Evolutionary conservation across 164 flowering plant species (phyloP), one percentile per base, ranked within the genome.

Genomic region (Aristolochia contorta): DNA sequence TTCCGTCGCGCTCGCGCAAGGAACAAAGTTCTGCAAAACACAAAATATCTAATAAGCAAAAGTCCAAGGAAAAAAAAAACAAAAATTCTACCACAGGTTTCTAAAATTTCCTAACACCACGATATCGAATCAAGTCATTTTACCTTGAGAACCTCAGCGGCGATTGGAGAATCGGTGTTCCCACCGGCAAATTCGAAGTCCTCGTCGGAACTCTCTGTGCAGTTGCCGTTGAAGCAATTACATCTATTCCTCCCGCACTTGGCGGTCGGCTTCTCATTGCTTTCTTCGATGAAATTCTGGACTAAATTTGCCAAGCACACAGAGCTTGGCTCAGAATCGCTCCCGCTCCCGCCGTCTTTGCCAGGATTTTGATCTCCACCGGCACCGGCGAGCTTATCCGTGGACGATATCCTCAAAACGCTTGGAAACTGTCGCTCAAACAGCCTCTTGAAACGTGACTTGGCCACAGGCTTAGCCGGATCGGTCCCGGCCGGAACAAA

Each of bases 241-340:
- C 94, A 85, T 51, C 94, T 86, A 59, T 74, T 81, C 24, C 86
- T 77, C 48, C 87, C 85, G n/a, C 82, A 79, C 69, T 75, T 79
- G 8, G 63, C 80, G 18, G 22, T 19, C 55, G 66, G 86, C 72
- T 79, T 84, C 66, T 86, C 93, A 67, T 68, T 78, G 67, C 52
- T 74, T 51, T 87, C 94, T 63, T 87, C 91, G 9, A 87, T 84
- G 76, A 81, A 91, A 57, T 67, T 86, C 77, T 85, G 89, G 13
- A 91, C 97, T 92, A 89, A 80, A 58, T 85, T 91, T 16, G 78
- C 92, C 74, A 91, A 70, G 45, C 92, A 84, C 22, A 89, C 81
- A 1, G 97, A 86, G 77, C 86, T 91, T 62, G 97, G 97, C 79
- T 91, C 96, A n/a, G 82, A 79, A 46, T 85, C 66, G n/a, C 41